Percentiles rank a stretch among this genome's conserved stretches.
Conservation (phyloP, 225 moss, liverwort and hornwort species). For the Bryum argenteum region DNA sequence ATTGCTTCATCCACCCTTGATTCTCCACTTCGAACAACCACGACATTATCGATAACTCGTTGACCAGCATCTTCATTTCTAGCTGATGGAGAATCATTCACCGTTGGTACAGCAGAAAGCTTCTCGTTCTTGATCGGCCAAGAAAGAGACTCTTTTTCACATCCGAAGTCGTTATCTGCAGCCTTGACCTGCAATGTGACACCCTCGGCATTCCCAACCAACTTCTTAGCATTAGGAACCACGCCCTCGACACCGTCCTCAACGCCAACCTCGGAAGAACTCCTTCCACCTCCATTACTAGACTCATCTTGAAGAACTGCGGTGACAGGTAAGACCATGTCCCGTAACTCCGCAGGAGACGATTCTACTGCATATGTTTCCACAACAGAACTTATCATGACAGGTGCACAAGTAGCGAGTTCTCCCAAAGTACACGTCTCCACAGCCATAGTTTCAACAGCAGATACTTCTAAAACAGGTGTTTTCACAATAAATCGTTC, state of each 20-base stretch:
- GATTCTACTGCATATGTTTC: constrained; percentile 3
- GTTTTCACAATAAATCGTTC: constrained; percentile 12
- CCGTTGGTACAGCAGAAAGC: constrained; percentile 16
- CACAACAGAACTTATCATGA: background rate
- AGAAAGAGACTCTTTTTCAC: constrained; percentile 15
- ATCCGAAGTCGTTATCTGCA: constrained; percentile 11
- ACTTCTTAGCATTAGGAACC: background rate
- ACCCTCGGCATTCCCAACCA: constrained; percentile 2
- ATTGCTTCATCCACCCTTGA: constrained; percentile 26
- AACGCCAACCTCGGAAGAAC: constrained; percentile 11
- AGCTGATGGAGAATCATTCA: background rate
- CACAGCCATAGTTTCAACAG: background rate
- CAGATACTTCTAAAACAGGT: constrained; percentile 9
- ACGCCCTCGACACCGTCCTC: constrained; percentile 5
- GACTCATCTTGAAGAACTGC: background rate
- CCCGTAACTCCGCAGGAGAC: constrained; percentile 9
- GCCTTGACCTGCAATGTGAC: background rate
- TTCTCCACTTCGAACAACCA: constrained; percentile 28
- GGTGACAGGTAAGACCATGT: background rate
- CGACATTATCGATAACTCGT: constrained; percentile 4
- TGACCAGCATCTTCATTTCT: constrained; percentile 26
- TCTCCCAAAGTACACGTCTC: background rate
- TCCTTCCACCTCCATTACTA: background rate
- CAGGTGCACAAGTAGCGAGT: background rate
- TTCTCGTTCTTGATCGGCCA: constrained; percentile 17